Evolutionary conservation across 495 filamentous ascomycete genomes (phyloP), one percentile per base, ranked within the genome.

Genomic region (Penicillium silybi): DNA sequence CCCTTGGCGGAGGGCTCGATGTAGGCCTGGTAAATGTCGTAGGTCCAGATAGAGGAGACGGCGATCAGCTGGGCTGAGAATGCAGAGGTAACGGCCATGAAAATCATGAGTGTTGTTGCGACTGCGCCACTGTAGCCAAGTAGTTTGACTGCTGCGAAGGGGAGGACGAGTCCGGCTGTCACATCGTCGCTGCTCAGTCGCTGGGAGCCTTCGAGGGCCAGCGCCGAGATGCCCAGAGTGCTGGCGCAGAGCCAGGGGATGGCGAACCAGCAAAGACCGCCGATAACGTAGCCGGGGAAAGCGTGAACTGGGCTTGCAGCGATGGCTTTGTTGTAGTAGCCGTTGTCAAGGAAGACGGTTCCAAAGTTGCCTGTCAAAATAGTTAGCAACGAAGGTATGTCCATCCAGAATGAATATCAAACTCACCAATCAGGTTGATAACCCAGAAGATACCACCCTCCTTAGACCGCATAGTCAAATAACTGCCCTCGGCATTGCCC

Each of bases 401-500:
- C 2, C 2, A 6, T 9, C 13, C n/a, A 37, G 19, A 25, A 7
- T 46, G 1, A 44, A 22, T 15, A 18, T 18, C n/a, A 34, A 86
- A 89, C 66, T 87, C 89, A 44, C 89, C 89, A 51, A 92, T 83
- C 48, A 95, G 80, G 68, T 97, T 96, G 72, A 97, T 97, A 44
- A 97, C 83, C 76, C 95, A 96, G 79, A 97, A 97, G 51, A 97
- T 88, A 17, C 85, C 91, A 20, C 92, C 92, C 59, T 96, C 84
- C 54, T 83, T 84, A 11, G 87, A 91, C 42, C 80, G 75, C 91
- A 97, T 96, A 6, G 92, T 96, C 7, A 97, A 69, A 58, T 96
- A 96, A 59, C 85, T 89, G 25, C 92, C 92, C 6, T 82, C 78
- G 3, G 86, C 83, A 68, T 97, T 97, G 10, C 92, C 92, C 0